phyloP scores from a whole-genome alignment of 495 filamentous ascomycete genomes.

The Penicillium simplicissimum region DNA sequence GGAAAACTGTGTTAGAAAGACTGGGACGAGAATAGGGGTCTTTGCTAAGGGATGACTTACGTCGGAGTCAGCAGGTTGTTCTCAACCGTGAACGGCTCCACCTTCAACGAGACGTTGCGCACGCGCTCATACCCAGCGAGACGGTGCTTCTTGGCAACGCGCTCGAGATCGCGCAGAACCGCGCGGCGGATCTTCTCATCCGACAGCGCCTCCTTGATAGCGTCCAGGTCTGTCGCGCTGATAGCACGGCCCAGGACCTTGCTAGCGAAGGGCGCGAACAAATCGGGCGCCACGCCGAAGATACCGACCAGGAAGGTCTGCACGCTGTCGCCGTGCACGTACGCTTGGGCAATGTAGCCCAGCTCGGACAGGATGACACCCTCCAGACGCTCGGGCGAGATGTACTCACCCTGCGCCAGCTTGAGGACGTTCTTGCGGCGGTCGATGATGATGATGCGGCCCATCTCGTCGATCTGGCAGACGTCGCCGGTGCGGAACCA shows the following conservation, averaged over 20 bases:
- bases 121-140: constrained; percentile 90
- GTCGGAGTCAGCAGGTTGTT: constrained; percentile 95
- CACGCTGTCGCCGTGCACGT: constrained; percentile 87
- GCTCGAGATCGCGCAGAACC: constrained; percentile 77
- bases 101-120: constrained; percentile 66
- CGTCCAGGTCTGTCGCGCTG: constrained; percentile 59
- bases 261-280: constrained; percentile 76
- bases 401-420: constrained; percentile 96
- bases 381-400: constrained; percentile 95
- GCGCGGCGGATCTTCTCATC: constrained; percentile 71
- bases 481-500: constrained; percentile 99
- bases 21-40: neutral
- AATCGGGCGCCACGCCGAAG: constrained; percentile 80
- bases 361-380: constrained; percentile 85
- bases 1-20: constrained; percentile 30
- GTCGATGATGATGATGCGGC: constrained; percentile 91
- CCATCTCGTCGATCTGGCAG: constrained; percentile 74
- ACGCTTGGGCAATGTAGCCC: constrained; percentile 74
- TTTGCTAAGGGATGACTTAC: constrained; percentile 57
- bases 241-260: constrained; percentile 71
- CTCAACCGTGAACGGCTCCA: constrained; percentile 93
- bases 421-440: constrained; percentile 98
- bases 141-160: constrained; percentile 77
- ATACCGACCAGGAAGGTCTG: constrained; percentile 83
- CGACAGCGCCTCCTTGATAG: constrained; percentile 62